phyloP scores from a whole-genome alignment of 352 stramenopile species.

The Phytophthora chlamydospora region DNA sequence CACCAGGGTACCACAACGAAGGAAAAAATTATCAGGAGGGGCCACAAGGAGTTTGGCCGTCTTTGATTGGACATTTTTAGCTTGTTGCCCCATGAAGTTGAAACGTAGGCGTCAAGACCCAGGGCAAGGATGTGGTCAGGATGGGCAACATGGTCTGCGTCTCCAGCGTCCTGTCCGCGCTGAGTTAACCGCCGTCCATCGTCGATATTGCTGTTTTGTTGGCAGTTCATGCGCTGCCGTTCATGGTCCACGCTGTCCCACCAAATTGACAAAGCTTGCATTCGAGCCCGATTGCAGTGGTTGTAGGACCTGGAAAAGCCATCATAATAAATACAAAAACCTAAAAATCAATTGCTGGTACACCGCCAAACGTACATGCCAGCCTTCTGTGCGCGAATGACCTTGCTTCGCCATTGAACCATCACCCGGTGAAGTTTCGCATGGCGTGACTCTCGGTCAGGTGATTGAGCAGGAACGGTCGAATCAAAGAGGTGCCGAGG shows the following conservation, averaged over 20 bases:
- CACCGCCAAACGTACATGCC: slow-evolving; percentile 31
- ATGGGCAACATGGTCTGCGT: too few relatives aligned
- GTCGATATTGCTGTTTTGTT: slow-evolving; percentile 23
- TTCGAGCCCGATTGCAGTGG: slow-evolving; percentile 55
- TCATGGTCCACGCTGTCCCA: slow-evolving; percentile 75
- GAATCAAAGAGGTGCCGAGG: slow-evolving; percentile 42
- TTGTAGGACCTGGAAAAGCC: slow-evolving; percentile 46
- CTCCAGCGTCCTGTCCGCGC: too few relatives aligned
- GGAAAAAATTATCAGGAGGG: too few relatives aligned
- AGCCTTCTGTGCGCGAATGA: slow-evolving; percentile 70
- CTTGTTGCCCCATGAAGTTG: too few relatives aligned
- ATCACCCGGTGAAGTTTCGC: slow-evolving; percentile 79
- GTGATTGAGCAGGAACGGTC: slow-evolving; percentile 66
- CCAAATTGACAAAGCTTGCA: slow-evolving; percentile 59
- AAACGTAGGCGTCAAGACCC: too few relatives aligned
- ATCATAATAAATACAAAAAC: too few relatives aligned
- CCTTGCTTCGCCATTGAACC: slow-evolving; percentile 71
- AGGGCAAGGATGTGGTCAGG: too few relatives aligned
- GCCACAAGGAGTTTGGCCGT: too few relatives aligned
- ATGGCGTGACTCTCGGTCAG: slow-evolving; percentile 60
- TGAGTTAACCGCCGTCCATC: slow-evolving; percentile 17
- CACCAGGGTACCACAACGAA: too few relatives aligned
- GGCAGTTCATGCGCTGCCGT: slow-evolving; percentile 62
- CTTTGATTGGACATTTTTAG: too few relatives aligned
- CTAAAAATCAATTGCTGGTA: too few relatives aligned